Evolutionary conservation across 371 early-diverging fungal species (phyloP).

Genomic region (Smittium culicis): DNA sequence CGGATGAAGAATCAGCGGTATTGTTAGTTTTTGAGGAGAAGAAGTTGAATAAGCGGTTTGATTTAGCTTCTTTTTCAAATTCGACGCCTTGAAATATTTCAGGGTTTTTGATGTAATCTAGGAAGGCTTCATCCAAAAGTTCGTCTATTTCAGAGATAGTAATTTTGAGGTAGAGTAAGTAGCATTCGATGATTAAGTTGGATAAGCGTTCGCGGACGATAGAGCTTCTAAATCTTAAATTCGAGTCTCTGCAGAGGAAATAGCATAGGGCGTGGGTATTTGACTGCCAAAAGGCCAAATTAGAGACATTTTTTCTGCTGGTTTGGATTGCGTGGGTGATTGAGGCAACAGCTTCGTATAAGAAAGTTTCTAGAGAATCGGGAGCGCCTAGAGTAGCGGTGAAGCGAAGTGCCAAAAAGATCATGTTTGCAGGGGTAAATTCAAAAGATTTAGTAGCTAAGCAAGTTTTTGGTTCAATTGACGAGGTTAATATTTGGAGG

Average conservation of each 20-base stretch:
- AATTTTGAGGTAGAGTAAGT: constrained; percentile 40
- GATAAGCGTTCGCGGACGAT: constrained; percentile 45
- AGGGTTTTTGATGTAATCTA: constrained; percentile 55
- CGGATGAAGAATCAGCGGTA: background rate
- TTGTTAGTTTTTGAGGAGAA: background rate
- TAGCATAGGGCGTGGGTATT: constrained; percentile 58
- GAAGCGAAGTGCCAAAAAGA: constrained; percentile 75
- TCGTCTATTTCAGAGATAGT: constrained; percentile 41
- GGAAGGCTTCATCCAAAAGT: constrained; percentile 45
- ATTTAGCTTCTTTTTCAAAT: constrained; percentile 32
- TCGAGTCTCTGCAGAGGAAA: constrained; percentile 63
- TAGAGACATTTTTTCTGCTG: constrained; percentile 18
- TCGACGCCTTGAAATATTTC: constrained; percentile 44
- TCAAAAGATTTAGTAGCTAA: constrained; percentile 19
- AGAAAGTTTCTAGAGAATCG: constrained; percentile 47
- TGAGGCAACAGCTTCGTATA: constrained; percentile 42
- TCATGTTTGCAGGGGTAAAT: constrained; percentile 66
- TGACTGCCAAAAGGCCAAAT: constrained; percentile 65
- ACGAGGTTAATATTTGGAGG: constrained; percentile 48
- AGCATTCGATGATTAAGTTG: constrained; percentile 52
- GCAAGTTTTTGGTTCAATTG: constrained; percentile 40
- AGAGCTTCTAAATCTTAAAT: constrained; percentile 41
- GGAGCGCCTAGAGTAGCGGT: constrained; percentile 59
- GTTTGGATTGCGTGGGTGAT: constrained; percentile 37
- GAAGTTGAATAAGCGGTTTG: background rate